Evolutionary conservation across 768 basidiomycete genomes (phyloP), one percentile per base, ranked within the genome.

Genomic region (Russula emetica): DNA sequence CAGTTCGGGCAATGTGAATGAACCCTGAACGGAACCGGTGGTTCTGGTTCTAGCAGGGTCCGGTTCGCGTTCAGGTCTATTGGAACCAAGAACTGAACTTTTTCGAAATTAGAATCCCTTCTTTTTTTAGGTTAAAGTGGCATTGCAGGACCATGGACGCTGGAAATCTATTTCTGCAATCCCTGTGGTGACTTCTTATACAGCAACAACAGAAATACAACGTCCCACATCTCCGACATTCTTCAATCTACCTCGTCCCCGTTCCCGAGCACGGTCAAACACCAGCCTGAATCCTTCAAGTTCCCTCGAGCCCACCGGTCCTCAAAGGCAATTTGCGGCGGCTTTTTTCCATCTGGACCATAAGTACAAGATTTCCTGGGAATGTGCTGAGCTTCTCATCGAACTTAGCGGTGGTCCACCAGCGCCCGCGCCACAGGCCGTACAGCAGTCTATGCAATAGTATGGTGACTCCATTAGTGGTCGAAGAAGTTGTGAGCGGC

Each of bases 281-380:
- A 84, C 85, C 0, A 82, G 81, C 55, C 79, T 82, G 28, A 69
- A 64, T 60, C 58, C 74, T n/a, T n/a, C n/a, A n/a, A n/a, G n/a
- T 20, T 49, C 44, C 14, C 9, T 40, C 18, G 32, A 59, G 55
- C 72, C 49, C 55, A 61, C 67, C 26, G 67, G 53, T 52, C 68
- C 69, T 5, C 82, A 84, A 70, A 84, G 83, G 61, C 83, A 85
- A 40, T 76, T 89, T 47, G 78, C 83, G 0, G 74, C 83, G 0
- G 76, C 80, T 5, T 84, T 88, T 62, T 81, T 83, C 58, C 78
- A 79, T 13, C 83, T 94, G 69, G 88, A 87, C 54, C 79, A 82
- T 24, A 88, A 85, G 70, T 96, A 93, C 70, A 82, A 81, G n/a
- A 83, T 93, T 49, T 86, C 90, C 40, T 93, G 92, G 91, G 92